These are phyloP conservation scores for Pseudogymnoascus sp. DNA, from an alignment of 2,329 filamentous ascomycete genomes.

Conservation along the genomic window DNA sequence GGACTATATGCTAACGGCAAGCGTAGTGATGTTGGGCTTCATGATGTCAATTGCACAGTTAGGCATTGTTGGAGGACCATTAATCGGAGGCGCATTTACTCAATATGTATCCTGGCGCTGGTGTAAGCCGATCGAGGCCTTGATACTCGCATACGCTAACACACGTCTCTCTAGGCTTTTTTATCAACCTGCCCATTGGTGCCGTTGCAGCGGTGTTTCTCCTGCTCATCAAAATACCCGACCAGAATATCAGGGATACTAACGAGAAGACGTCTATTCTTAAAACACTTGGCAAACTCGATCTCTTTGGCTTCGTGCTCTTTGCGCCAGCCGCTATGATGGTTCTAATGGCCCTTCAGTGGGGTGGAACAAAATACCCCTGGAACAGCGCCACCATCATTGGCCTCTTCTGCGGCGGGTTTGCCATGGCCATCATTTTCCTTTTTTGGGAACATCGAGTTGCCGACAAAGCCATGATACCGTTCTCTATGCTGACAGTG, in stretches of 20 bases:
- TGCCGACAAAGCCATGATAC: slow-evolving; percentile 27
- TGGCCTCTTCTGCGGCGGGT: slow-evolving; percentile 24
- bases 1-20: neutral
- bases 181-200: slow-evolving; percentile 37
- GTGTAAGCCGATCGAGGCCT: slow-evolving; percentile 12
- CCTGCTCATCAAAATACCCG: slow-evolving; percentile 32
- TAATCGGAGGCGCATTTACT: slow-evolving; percentile 15
- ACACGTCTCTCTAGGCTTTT: slow-evolving; percentile 27
- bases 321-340: slow-evolving; percentile 29
- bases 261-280: neutral
- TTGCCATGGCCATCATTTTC: slow-evolving; percentile 20
- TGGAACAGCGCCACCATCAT: slow-evolving; percentile 28
- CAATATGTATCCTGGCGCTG: slow-evolving; percentile 15
- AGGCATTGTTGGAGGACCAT: slow-evolving; percentile 12
- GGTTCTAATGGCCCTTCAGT: slow-evolving; percentile 31
- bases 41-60: slow-evolving; percentile 11
- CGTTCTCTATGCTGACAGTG: slow-evolving; percentile 19
- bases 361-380: slow-evolving; percentile 29
- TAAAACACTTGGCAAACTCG: slow-evolving; percentile 23
- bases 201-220: slow-evolving; percentile 28
- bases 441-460: slow-evolving; percentile 22
- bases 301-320: slow-evolving; percentile 29
- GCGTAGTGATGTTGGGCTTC: neutral
- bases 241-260: slow-evolving; percentile 13
- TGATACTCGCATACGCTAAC: neutral